A percentile compares a stretch with the other conserved stretches of the same genome.
phyloP scores from a whole-genome alignment of 1,139 yeast genomes.

The Geotrichum aggregatum region DNA sequence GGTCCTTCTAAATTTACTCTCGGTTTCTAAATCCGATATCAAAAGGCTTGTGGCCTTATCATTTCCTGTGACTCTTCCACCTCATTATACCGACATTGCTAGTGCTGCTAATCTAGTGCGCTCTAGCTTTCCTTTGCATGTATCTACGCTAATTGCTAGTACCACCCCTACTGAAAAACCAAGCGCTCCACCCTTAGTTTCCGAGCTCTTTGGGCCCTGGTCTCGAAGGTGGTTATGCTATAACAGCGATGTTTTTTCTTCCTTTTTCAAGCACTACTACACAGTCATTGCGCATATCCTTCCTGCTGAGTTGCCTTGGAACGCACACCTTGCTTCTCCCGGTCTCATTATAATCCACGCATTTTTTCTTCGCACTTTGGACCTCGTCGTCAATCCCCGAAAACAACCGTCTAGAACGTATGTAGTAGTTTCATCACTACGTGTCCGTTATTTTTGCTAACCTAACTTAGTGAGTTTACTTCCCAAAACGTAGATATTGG shows the following conservation, averaged over 20 bases:
- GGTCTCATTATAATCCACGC: conserved; percentile 38
- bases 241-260: conserved; percentile 56
- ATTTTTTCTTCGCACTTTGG: conserved; percentile 35
- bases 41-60: conserved; percentile 35
- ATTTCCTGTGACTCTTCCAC: conserved; percentile 29
- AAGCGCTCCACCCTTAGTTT: conserved; percentile 4
- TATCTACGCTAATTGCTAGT: conserved; percentile 29
- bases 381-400: conserved; percentile 31
- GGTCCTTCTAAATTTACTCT: conserved; percentile 58
- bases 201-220: conserved; percentile 64
- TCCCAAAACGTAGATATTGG: conserved; percentile 10
- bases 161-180: conserved; percentile 9
- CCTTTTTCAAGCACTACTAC: conserved; percentile 69
- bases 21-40: conserved; percentile 44
- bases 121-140: conserved; percentile 31
- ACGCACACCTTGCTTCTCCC: conserved; percentile 37
- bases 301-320: conserved; percentile 30
- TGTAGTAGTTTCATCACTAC: conserved; percentile 15
- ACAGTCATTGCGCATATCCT: conserved; percentile 33
- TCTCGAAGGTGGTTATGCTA: conserved; percentile 57
- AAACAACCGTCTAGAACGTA: conserved; percentile 17
- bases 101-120: conserved; percentile 25
- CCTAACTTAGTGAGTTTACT: not conserved
- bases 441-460: conserved; percentile 3
- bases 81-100: conserved; percentile 20